These are phyloP conservation scores for Dryas drummondii DNA, from an alignment of 306 rosid genomes.

Conservation along the genomic window DNA sequence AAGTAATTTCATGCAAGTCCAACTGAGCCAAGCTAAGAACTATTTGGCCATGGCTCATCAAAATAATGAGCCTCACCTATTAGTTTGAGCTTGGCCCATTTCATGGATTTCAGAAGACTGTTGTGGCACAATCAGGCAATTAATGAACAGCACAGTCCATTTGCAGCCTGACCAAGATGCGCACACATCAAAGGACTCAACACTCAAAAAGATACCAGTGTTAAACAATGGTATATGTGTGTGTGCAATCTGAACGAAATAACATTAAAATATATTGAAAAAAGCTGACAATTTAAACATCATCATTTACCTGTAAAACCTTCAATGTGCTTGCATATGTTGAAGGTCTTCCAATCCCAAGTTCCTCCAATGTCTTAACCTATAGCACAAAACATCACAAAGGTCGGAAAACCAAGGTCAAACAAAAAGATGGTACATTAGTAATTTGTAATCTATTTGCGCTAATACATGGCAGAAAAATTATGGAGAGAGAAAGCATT, in stretches of 20 bases:
- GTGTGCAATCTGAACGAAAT: background rate
- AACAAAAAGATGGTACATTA: background rate
- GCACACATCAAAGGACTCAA: background rate
- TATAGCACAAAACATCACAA: slow-evolving; percentile 33
- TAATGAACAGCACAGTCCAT: background rate
- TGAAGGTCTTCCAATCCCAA: slow-evolving; percentile 98
- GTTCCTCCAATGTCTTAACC: slow-evolving; percentile 98
- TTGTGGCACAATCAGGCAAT: background rate
- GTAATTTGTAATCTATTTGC: background rate
- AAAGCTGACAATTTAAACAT: slow-evolving; percentile 9
- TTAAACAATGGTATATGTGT: too few relatives aligned
- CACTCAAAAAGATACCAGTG: background rate
- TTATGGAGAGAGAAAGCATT: too few relatives aligned
- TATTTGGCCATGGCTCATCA: background rate
- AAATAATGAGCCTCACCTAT: background rate
- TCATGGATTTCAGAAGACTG: background rate
- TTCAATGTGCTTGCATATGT: slow-evolving; percentile 84
- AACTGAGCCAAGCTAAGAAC: background rate
- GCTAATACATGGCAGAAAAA: background rate
- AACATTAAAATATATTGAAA: background rate
- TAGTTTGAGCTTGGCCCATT: background rate
- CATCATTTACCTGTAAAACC: slow-evolving; percentile 71
- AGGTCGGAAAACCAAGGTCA: slow-evolving; percentile 7
- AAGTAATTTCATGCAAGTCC: background rate
- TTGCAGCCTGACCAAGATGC: background rate